Percentiles rank a stretch among this genome's conserved stretches.
phyloP scores from a whole-genome alignment of 768 basidiomycete species.

The Scleroderma citrinum region DNA sequence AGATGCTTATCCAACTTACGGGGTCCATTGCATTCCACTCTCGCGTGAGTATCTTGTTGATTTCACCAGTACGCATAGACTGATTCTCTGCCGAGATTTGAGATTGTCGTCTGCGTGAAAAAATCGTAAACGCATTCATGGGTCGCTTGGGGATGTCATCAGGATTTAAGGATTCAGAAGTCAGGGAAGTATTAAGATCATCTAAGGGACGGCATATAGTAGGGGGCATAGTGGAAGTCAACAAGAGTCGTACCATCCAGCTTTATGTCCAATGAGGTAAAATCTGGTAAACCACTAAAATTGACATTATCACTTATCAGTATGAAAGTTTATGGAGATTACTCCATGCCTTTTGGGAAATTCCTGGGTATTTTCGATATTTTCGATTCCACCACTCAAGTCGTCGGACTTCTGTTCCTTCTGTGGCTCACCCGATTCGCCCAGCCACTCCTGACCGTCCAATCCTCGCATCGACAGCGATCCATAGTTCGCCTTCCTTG shows the following conservation, averaged over 20 bases:
- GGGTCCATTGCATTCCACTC: slow-evolving; percentile 81
- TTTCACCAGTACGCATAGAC: slow-evolving; percentile 85
- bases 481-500: too few relatives aligned
- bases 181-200: slow-evolving; percentile 46
- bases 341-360: too few relatives aligned
- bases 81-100: slow-evolving; percentile 83
- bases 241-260: slow-evolving; percentile 35
- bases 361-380: too few relatives aligned
- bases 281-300: slow-evolving; percentile 21
- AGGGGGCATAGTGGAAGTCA: slow-evolving; percentile 7
- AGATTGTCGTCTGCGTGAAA: slow-evolving; percentile 74
- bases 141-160: slow-evolving; percentile 87
- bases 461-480: too few relatives aligned
- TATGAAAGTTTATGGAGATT: too few relatives aligned
- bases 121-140: slow-evolving; percentile 95
- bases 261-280: slow-evolving; percentile 39
- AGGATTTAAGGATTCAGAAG: slow-evolving; percentile 74
- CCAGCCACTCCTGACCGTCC: too few relatives aligned
- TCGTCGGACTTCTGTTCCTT: too few relatives aligned
- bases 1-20: slow-evolving; percentile 45
- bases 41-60: slow-evolving; percentile 80
- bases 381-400: too few relatives aligned
- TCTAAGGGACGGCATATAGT: slow-evolving; percentile 22
- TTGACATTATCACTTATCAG: too few relatives aligned
- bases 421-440: too few relatives aligned